Base-by-base conservation (phyloP, 768 basidiomycete species). In the Dioszegia hungarica region DNA sequence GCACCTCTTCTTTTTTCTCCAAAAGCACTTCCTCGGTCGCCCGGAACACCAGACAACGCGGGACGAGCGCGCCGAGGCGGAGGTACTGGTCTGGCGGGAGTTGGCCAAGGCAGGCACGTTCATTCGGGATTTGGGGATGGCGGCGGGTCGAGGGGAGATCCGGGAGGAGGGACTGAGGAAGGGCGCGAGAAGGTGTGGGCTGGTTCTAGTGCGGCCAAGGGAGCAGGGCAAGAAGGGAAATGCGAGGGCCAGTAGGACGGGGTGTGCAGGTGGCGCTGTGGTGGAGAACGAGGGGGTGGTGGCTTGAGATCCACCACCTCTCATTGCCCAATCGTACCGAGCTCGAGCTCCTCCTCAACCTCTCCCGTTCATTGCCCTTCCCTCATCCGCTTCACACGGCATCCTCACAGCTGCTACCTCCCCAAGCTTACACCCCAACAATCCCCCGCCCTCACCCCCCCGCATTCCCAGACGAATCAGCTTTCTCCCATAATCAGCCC, bases 41-140 rank as follows among this genome's bases (percentile, higher is more conserved):
- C 49, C 49, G 6, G 49, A 57, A n/a, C 48, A 29, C 20, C 27
- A 33, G 22, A 29, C 22, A 22, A 11, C 22, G 3, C 27, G 33
- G 14, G 38, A 34, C 10, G 52, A 41, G n/a, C 17, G 28, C n/a
- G 28, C 5, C 14, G 63, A 68, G 34, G 65, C 63, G 0, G 67
- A 72, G 45, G 60, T 64, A 15, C 25, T 65, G 31, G 70, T 61
- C 3, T 67, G 62, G 59, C 54, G 49, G 19, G 70, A 72, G 52
- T 47, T 72, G 19, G 59, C 59, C 51, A 54, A 60, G 29, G 70
- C 57, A 0, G 61, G 63, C 38, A 46, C 54, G 37, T 68, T 68
- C 46, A 41, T 54, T 1, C 49, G 64, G 12, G 62, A 28, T 4
- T 46, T 72, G 20, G 70, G 70, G 34, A 48, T 43, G 62, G 65